Conservation (phyloP, 495 filamentous ascomycete species). For the Daldinia loculata region DNA sequence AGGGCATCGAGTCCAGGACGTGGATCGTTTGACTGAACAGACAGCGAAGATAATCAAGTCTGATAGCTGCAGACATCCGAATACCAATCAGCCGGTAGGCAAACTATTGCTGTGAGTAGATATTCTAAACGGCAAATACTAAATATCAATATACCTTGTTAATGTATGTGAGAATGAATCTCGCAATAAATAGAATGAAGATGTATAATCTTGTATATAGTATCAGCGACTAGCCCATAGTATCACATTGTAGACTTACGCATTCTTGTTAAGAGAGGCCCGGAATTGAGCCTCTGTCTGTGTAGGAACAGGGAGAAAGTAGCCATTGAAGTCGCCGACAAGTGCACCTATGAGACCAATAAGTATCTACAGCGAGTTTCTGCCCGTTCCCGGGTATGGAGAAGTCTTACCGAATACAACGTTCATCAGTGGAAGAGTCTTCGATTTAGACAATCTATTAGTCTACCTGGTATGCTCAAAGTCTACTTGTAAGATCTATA, state of each 20-base stretch:
- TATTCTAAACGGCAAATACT: neutral
- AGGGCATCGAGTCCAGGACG: slow-evolving; percentile 66
- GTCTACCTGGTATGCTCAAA: neutral
- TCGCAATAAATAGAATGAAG: slow-evolving; percentile 55
- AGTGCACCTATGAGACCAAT: slow-evolving; percentile 36
- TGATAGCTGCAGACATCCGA: slow-evolving; percentile 60
- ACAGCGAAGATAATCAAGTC: slow-evolving; percentile 60
- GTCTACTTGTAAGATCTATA: neutral
- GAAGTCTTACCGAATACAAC: slow-evolving; percentile 43
- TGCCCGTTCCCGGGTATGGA: neutral
- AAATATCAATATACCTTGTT: slow-evolving; percentile 48
- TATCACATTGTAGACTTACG: slow-evolving; percentile 25
- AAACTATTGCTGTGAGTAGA: slow-evolving; percentile 44
- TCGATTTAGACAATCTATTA: slow-evolving; percentile 4
- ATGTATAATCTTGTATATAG: slow-evolving; percentile 37
- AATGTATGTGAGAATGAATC: slow-evolving; percentile 56
- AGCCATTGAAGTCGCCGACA: slow-evolving; percentile 45
- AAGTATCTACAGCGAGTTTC: slow-evolving; percentile 17
- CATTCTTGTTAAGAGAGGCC: slow-evolving; percentile 36
- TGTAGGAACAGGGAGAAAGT: slow-evolving; percentile 39
- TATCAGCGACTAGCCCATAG: slow-evolving; percentile 10
- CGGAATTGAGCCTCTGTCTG: slow-evolving; percentile 38
- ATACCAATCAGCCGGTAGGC: slow-evolving; percentile 59
- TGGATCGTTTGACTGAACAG: slow-evolving; percentile 65
- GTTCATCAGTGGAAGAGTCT: slow-evolving; percentile 45